Evolutionary conservation across 1,284 basidiomycete species (phyloP), one percentile per base, ranked within the genome.

Genomic region (Anthracocystis walkeri): DNA sequence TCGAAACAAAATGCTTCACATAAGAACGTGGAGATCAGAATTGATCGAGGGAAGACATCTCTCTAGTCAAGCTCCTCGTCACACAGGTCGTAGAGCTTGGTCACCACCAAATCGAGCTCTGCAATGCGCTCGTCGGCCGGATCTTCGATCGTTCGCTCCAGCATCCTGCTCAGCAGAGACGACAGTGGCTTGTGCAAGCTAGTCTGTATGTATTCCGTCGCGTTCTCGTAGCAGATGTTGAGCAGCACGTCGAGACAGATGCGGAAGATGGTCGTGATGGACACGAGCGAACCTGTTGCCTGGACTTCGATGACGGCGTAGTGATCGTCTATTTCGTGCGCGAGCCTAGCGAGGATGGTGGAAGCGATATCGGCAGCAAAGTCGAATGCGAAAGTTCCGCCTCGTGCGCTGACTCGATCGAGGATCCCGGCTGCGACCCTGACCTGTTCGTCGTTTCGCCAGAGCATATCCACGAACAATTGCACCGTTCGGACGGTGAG

Each of bases 71-170:
- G 29, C 2, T 44, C 42, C 0, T 59, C 7, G 21, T 54, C 57
- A n/a, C 60, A 63, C 4, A 42, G 18, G 31, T 59, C 46, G 20
- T 50, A 63, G 7, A 72, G 49, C 27, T 12, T 40, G 7, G 64
- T 60, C 14, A 45, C 53, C 5, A 58, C 29, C 33, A 3, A 18
- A n/a, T 72, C 69, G 38, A 66, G 52, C 57, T 72, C 64, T 4
- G 35, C 51, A 4, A 33, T 8, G n/a, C 11, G 46, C 14, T 65
- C 55, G 33, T 61, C 46, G 8, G 12, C 7, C 0, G 42, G 38
- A n/a, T 23, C 8, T 1, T 65, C 49, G 21, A 31, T 16, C 2
- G 57, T 60, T 1, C 33, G 44, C 41, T 60, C 54, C n/a, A 65
- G 41, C 33, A 61, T 4, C 1, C 11, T n/a, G 35, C 50, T 45